phyloP scores from a whole-genome alignment of 805 yeast species.

The Isabelozyma heimii region DNA sequence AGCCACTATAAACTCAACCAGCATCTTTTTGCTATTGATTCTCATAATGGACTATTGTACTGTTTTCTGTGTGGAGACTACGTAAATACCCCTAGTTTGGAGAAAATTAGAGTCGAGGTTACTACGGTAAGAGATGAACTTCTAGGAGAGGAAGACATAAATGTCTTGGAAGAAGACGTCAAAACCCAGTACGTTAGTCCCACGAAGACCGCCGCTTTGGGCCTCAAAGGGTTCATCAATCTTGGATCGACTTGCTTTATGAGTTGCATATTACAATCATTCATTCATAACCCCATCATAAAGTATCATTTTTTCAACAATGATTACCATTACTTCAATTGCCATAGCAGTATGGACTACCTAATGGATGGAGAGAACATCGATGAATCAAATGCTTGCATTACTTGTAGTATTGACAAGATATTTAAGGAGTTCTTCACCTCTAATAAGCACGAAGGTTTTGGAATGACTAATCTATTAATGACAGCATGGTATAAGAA shows the following conservation, averaged over 20 bases:
- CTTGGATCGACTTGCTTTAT: slow-evolving; percentile 98
- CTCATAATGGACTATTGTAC: slow-evolving; percentile 63
- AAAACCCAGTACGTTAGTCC: slow-evolving; percentile 33
- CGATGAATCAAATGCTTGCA: slow-evolving; percentile 48
- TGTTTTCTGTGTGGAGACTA: slow-evolving; percentile 80
- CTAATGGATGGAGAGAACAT: slow-evolving; percentile 13
- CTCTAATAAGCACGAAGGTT: slow-evolving; percentile 58
- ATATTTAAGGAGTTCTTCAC: slow-evolving; percentile 76
- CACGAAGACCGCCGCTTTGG: slow-evolving; percentile 59
- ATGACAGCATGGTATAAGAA: slow-evolving; percentile 88
- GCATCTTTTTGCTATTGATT: slow-evolving; percentile 53
- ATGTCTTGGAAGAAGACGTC: neutral
- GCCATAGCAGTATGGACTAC: slow-evolving; percentile 32
- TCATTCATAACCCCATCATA: slow-evolving; percentile 87
- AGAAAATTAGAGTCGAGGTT: slow-evolving; percentile 42
- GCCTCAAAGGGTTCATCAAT: slow-evolving; percentile 83
- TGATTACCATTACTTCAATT: slow-evolving; percentile 62
- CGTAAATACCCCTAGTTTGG: slow-evolving; percentile 59
- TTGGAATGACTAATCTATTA: slow-evolving; percentile 77
- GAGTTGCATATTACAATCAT: slow-evolving; percentile 86
- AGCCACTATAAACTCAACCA: slow-evolving; percentile 29
- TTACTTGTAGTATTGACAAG: slow-evolving; percentile 82
- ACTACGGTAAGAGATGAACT: slow-evolving; percentile 4
- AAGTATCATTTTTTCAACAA: slow-evolving; percentile 68
- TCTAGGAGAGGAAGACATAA: neutral